Conservation (phyloP, 768 basidiomycete genomes). For the Phylloporus arenicola region DNA sequence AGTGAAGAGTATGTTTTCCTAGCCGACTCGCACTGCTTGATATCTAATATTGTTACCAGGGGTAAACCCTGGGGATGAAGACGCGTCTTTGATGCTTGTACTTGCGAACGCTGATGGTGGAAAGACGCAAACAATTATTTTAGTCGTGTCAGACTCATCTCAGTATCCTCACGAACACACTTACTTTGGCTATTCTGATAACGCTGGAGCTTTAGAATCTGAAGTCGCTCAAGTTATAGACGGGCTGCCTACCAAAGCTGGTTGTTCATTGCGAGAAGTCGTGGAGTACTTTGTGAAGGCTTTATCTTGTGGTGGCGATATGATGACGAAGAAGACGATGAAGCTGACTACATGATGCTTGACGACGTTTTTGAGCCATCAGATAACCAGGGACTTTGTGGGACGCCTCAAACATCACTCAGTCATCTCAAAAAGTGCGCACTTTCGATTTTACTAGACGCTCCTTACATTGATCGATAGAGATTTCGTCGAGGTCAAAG, state of each 20-base stretch:
- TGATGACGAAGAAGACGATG: neutral
- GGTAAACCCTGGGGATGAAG: neutral
- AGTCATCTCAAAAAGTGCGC: neutral
- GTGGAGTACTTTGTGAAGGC: neutral
- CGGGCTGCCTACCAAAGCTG: neutral
- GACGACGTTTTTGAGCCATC: neutral
- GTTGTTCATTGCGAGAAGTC: neutral
- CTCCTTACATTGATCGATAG: neutral
- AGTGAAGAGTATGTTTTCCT: neutral
- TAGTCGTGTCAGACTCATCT: neutral
- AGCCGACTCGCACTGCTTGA: neutral
- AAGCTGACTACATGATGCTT: neutral
- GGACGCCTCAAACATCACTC: neutral
- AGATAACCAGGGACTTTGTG: neutral
- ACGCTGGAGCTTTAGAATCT: neutral
- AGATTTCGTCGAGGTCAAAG: neutral
- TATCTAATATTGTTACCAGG: neutral
- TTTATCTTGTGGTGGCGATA: neutral
- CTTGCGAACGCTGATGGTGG: neutral
- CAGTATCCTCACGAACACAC: neutral
- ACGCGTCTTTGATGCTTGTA: neutral
- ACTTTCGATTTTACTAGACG: neutral
- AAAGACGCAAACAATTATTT: neutral
- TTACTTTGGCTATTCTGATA: neutral
- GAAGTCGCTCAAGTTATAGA: neutral